Evolutionary conservation across 1,284 basidiomycete species (phyloP), one percentile per base, ranked within the genome.

Genomic region (Irpex sp.): DNA sequence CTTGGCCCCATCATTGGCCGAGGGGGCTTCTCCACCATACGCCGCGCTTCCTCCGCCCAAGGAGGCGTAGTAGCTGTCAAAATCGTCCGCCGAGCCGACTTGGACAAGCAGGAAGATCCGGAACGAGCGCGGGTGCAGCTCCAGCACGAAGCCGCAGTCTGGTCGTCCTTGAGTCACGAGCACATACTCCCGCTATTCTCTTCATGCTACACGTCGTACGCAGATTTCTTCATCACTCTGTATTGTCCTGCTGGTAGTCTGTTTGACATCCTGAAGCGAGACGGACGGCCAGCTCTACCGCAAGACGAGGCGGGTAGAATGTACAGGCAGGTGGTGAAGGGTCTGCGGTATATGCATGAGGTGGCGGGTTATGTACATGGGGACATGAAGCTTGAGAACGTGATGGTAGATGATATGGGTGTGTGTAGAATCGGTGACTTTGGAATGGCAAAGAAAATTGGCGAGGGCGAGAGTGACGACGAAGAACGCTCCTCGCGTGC

Each of bases 301-400:
- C 86, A 86, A 67, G 91, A 93, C 69, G 93, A 93, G 64, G 92
- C 88, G 0, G 88, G 93, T 59, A 91, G 89, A 79, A 91, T 95
- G 83, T 96, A 98, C 74, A 85, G 90, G 57, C 95, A 97, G 76
- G 87, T 98, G 63, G 93, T 95, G 38, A 82, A 89, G 56, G 96
- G 94, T 9, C 79, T 98, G 68, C 82, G 87, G 62, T 96, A 95
- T 74, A 78, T 99, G 70, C 96, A 98, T 75, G 86, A 91, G 66
- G 84, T 86, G 57, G 90, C 87, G 26, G 79, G 83, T 15, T 85
- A 92, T 68, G 88, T 96, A 60, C 96, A 98, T 78, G 86, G 94
- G 68, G 96, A 99, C 77, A 82, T 99, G 76, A 99, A 99, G 79
- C 86, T 98, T 62, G 97, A 98, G 79, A 99, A 99, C 78, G 89